Percentiles rank a stretch among this genome's conserved stretches.
These are phyloP conservation scores for Erodium texanum DNA, from an alignment of 441 rosid genomes.

Conservation along the genomic window DNA sequence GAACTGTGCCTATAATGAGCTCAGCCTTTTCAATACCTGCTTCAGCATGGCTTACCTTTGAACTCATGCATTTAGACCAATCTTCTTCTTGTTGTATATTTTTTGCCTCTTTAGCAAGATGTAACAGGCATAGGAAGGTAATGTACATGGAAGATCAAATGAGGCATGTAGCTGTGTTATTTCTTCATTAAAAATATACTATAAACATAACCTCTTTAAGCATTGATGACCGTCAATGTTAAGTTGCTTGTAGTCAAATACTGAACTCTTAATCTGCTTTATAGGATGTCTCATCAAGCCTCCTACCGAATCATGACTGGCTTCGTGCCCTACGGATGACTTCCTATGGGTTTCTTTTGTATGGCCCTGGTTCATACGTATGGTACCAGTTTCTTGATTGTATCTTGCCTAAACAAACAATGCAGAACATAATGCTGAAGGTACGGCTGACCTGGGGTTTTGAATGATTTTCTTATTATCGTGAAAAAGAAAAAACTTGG, in stretches of 20 bases:
- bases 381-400: conserved; percentile 75
- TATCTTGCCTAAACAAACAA: conserved; percentile 56
- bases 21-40: background rate
- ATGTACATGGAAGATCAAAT: background rate
- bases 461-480: background rate
- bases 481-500: conserved; percentile 1
- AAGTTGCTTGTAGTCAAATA: background rate
- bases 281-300: conserved; percentile 34
- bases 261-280: conserved; percentile 3
- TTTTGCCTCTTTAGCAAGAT: background rate
- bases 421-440: conserved; percentile 57
- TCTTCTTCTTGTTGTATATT: background rate
- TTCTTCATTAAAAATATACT: background rate
- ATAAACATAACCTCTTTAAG: background rate
- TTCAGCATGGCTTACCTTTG: background rate
- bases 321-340: conserved; percentile 76
- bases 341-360: conserved; percentile 76
- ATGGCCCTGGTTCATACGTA: conserved; percentile 82
- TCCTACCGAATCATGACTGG: conserved; percentile 66
- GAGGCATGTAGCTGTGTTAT: background rate
- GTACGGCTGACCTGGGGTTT: conserved; percentile 24
- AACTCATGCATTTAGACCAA: conserved; percentile 1
- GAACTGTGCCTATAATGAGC: background rate
- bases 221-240: background rate
- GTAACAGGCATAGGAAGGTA: background rate